Base-by-base conservation (phyloP, 352 stramenopile species). In the Globisporangium polare region DNA sequence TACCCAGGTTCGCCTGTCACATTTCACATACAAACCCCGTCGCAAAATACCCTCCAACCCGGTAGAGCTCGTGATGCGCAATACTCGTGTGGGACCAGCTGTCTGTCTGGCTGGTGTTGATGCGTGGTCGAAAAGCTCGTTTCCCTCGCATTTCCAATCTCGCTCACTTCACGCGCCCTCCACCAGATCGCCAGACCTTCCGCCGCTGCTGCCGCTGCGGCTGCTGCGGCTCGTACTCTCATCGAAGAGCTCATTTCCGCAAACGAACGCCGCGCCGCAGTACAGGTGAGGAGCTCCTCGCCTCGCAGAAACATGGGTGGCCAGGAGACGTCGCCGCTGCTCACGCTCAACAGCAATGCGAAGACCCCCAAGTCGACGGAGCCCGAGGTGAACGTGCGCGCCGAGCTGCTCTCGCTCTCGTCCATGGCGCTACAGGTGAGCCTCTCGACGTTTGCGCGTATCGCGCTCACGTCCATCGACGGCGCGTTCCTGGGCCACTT, bases 351-450 rank as follows among this genome's bases (percentile, higher is more conserved):
- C 60, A 45, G 43, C 18, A 20, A 54, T 47, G 29, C 20, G 17
- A 53, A 53, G 18, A 53, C 9, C 39, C 12, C 39, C 39, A 45
- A 56, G 45, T 18, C 26, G 26, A 20, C 12, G 8, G 12, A 37
- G 9, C 26, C 47, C 15, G 71, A 73, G 0, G 78, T 93, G 24
- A 66, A 93, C 60, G 72, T 85, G 37, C 60, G 62, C 8, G 58
- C 56, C 49, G 84, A 94, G 67, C 84, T 94, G 61, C 69, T 73
- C 63, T 67, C 74, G 53, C 75, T 94, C 52, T 72, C 75, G 57
- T 89, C 75, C 60, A 92, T 94, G 80, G 84, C 84, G 45, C 64
- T 92, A 54, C 84, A 94, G 65, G 84, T 94, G 22, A 89, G 75
- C 53, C 73, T 94, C 37, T 83, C 84, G 9, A 94, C 82, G 0